A percentile compares a stretch with the other conserved stretches of the same genome.
Conservation (phyloP, 2,329 filamentous ascomycete species). For the Aspergillus udagawae region DNA sequence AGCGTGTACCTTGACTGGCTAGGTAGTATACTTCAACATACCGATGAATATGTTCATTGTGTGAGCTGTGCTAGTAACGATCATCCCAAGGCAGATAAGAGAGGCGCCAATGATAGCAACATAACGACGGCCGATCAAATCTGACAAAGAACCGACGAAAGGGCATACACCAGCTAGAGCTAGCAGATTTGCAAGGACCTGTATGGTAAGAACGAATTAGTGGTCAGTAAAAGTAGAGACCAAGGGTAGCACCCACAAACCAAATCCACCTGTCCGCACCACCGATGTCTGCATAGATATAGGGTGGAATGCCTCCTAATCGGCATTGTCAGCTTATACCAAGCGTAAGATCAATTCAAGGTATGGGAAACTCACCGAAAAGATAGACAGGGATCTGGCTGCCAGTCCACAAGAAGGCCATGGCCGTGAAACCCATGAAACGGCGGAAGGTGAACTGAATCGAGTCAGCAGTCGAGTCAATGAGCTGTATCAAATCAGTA, state of each 20-base stretch:
- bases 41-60: slow-evolving; percentile 61
- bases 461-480: slow-evolving; percentile 2
- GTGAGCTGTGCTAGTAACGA: slow-evolving; percentile 55
- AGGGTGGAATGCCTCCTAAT: slow-evolving; percentile 45
- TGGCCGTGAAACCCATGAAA: slow-evolving; percentile 54
- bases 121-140: slow-evolving; percentile 59
- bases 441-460: slow-evolving; percentile 49
- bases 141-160: slow-evolving; percentile 63
- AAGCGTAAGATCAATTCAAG: background rate
- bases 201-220: background rate
- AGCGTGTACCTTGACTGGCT: background rate
- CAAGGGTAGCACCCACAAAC: slow-evolving; percentile 41
- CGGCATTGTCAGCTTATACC: slow-evolving; percentile 1
- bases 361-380: slow-evolving; percentile 37
- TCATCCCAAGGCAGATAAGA: slow-evolving; percentile 56
- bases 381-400: slow-evolving; percentile 57
- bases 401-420: slow-evolving; percentile 60
- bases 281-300: slow-evolving; percentile 59
- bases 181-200: slow-evolving; percentile 51
- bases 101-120: slow-evolving; percentile 54
- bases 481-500: background rate
- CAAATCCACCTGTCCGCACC: slow-evolving; percentile 59
- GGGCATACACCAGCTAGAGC: slow-evolving; percentile 55
- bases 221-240: background rate
- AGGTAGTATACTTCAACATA: slow-evolving; percentile 35